phyloP scores from a whole-genome alignment of 2,329 filamentous ascomycete species.

The Cryphonectria japonica region DNA sequence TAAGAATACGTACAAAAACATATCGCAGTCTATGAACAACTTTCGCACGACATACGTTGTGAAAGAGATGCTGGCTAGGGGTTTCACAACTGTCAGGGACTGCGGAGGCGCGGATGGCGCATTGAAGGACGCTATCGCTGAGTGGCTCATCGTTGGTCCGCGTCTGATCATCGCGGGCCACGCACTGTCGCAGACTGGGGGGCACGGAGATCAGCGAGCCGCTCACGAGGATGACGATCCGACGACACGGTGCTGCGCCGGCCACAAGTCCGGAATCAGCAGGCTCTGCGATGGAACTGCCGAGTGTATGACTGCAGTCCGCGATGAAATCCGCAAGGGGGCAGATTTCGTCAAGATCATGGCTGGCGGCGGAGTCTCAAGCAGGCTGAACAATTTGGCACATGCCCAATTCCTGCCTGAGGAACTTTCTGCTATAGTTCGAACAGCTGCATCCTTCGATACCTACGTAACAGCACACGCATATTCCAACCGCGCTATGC shows the following conservation, averaged over 20 bases:
- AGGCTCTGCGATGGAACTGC: constrained; percentile 51
- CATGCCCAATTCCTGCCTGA: constrained; percentile 38
- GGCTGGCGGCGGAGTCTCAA: constrained; percentile 52
- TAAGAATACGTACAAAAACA: constrained; percentile 5
- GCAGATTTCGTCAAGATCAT: constrained; percentile 60
- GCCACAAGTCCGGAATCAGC: constrained; percentile 42
- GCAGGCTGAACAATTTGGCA: constrained; percentile 50
- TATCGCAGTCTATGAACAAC: constrained; percentile 32
- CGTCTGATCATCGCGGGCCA: constrained; percentile 51
- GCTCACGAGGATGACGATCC: constrained; percentile 37
- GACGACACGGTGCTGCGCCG: constrained; percentile 47
- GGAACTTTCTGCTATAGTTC: constrained; percentile 52
- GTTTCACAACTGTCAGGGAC: constrained; percentile 55
- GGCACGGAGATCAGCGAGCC: constrained; percentile 49
- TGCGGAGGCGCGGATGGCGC: constrained; percentile 52
- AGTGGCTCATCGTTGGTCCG: constrained; percentile 41
- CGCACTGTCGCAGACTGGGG: constrained; percentile 53
- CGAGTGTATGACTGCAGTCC: constrained; percentile 48
- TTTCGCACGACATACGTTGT: constrained; percentile 44
- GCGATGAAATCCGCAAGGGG: constrained; percentile 52
- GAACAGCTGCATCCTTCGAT: constrained; percentile 46
- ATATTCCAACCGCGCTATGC: constrained; percentile 52
- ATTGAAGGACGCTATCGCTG: constrained; percentile 47
- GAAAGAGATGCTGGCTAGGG: constrained; percentile 49
- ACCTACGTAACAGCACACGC: constrained; percentile 56